Evolutionary conservation across 345 rosid species (phyloP), one percentile per base, ranked within the genome.

Genomic region (Linum lewisii): DNA sequence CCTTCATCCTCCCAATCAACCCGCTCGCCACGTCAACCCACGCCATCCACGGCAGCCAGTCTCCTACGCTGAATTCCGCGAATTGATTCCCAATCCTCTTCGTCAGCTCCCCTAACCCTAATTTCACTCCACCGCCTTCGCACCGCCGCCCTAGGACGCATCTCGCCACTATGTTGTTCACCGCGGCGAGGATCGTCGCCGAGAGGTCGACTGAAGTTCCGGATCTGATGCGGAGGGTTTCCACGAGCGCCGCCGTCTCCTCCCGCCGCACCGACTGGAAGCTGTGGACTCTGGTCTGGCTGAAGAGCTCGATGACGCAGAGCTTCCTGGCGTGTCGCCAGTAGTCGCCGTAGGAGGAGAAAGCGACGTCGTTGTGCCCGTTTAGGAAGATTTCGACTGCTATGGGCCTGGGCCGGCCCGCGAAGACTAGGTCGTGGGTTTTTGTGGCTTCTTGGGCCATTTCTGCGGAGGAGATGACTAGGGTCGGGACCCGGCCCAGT

Each of bases 291-390:
- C 73, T 81, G 62, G 60, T 80, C 64, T 54, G 72, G 72, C 77
- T 85, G 6, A 85, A 68, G 38, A 88, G 76, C 45, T 77, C 79
- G 2, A 76, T 47, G 11, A 79, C 73, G 37, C 78, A 72, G 2
- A 81, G 36, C 59, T 82, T 77, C 69, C 72, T 85, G 63, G 82
- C 68, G 55, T 83, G 83, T 54, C 90, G 74, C 96, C 93, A 85
- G 42, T 85, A 83, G 60, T 88, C 86, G 11, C 88, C 86, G 22
- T 85, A 82, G 0, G 84, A 79, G 1, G 88, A 79, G 1, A 22
- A 3, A 0, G 82, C 29, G 18, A 82, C 22, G 52, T 84, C 84
- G 22, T 73, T 72, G 19, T 57, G 42, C 7, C 63, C 65, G 25
- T 78, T 75, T 23, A 81, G 44, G 55, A 87, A 75, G 23, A 59